Conservation (phyloP, 805 yeast genomes). For the Starmerella vaccinii region DNA sequence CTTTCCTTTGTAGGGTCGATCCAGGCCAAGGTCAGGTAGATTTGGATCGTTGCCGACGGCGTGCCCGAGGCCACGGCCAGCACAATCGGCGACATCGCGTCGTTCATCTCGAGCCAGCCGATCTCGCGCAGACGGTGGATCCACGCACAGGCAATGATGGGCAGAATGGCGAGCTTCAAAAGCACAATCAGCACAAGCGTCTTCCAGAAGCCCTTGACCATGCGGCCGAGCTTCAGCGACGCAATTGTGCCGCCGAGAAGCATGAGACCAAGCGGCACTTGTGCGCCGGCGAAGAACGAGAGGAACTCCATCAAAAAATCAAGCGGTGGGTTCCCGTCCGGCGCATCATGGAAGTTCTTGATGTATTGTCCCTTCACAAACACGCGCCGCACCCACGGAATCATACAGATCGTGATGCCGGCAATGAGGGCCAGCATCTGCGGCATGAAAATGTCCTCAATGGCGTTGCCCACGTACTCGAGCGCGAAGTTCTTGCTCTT, state of each 20-base stretch:
- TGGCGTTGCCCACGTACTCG: conserved; percentile 36
- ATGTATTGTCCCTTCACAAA: conserved; percentile 40
- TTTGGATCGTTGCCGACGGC: conserved; percentile 81
- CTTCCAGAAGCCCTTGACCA: conserved; percentile 59
- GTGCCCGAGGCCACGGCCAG: conserved; percentile 64
- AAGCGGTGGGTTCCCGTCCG: conserved; percentile 73
- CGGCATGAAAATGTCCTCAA: conserved; percentile 40
- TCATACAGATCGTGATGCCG: conserved; percentile 58
- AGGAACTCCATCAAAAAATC: conserved; percentile 78
- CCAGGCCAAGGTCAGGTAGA: conserved; percentile 79
- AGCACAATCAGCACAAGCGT: conserved; percentile 49
- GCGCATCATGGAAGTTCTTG: conserved; percentile 56
- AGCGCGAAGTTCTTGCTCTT: conserved; percentile 15
- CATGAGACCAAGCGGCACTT: conserved; percentile 77
- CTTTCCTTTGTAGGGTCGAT: conserved; percentile 37
- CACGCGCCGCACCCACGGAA: conserved; percentile 75
- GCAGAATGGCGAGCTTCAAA: conserved; percentile 55
- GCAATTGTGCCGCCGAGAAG: conserved; percentile 83
- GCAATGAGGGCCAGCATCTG: conserved; percentile 60
- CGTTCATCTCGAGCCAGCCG: conserved; percentile 52
- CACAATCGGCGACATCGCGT: conserved; percentile 57
- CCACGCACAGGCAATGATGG: conserved; percentile 67
- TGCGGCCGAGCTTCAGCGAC: conserved; percentile 46
- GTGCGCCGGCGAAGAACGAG: conserved; percentile 70
- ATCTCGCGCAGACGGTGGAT: conserved; percentile 48